Conservation (phyloP, 2,329 filamentous ascomycete genomes). For the Fusarium napiforme region DNA sequence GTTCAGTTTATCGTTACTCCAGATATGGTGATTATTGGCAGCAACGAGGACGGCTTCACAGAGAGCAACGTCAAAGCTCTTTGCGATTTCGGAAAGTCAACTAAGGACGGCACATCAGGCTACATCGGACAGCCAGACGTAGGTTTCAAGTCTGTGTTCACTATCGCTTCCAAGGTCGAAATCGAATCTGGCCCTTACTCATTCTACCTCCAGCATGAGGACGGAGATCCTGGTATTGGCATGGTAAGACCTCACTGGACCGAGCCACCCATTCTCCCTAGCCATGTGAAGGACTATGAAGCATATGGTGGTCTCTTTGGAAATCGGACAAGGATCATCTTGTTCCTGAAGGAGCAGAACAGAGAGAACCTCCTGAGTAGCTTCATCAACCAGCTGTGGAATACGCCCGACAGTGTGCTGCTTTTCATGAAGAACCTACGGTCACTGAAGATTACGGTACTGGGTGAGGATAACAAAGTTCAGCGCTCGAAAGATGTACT, state of each 20-base stretch:
- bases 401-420: neutral
- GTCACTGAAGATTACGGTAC: neutral
- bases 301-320: neutral
- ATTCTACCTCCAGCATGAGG: neutral
- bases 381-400: neutral
- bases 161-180: neutral
- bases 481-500: neutral
- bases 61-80: neutral
- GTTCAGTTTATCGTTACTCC: neutral
- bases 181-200: neutral
- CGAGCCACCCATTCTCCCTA: neutral
- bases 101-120: neutral
- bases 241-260: neutral
- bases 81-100: neutral
- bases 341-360: neutral
- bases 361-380: rapidly evolving
- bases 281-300: neutral
- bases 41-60: neutral
- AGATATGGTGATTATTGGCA: neutral
- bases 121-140: neutral
- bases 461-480: neutral
- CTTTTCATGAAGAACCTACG: neutral
- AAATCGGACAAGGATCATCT: neutral
- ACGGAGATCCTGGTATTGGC: neutral
- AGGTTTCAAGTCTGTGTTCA: neutral